Conservation (phyloP, 192 early-diverging fungal genomes). For the Lobosporangium transversale region DNA sequence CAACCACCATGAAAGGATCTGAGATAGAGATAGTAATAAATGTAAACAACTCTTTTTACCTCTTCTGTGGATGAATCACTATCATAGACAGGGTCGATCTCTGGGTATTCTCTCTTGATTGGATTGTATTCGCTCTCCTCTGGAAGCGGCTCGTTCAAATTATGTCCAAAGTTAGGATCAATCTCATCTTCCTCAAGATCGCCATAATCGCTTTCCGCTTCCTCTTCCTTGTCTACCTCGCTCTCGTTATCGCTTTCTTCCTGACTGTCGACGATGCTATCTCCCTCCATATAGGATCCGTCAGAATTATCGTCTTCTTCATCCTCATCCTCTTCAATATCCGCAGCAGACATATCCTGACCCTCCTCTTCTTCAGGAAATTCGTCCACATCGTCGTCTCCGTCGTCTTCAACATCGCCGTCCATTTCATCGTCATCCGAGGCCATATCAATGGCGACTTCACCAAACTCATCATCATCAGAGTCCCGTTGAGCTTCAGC, state of each 20-base stretch:
- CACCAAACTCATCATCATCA: slow-evolving; percentile 59
- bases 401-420: slow-evolving; percentile 25
- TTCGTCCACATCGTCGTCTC: slow-evolving; percentile 23
- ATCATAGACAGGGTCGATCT: slow-evolving; percentile 94
- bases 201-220: slow-evolving; percentile 55
- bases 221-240: slow-evolving; percentile 58
- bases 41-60: slow-evolving; percentile 59
- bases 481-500: slow-evolving; percentile 33
- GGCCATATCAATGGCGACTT: slow-evolving; percentile 60
- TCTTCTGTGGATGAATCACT: slow-evolving; percentile 94
- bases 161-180: slow-evolving; percentile 41
- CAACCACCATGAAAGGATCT: too few relatives aligned
- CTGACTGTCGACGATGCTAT: slow-evolving; percentile 55
- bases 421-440: slow-evolving; percentile 63
- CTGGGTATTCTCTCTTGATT: slow-evolving; percentile 66
- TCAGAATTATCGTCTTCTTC: slow-evolving; percentile 56
- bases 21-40: not conserved
- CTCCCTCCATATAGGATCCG: slow-evolving; percentile 55
- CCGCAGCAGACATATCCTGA: slow-evolving; percentile 63
- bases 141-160: slow-evolving; percentile 39
- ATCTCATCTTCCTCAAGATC: slow-evolving; percentile 43
- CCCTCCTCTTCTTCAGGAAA: slow-evolving; percentile 47
- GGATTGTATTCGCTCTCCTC: slow-evolving; percentile 56
- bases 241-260: slow-evolving; percentile 62
- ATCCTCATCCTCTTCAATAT: slow-evolving; percentile 60